Base-by-base conservation (phyloP, 208 protist species). In the Naegleria fowleri region DNA sequence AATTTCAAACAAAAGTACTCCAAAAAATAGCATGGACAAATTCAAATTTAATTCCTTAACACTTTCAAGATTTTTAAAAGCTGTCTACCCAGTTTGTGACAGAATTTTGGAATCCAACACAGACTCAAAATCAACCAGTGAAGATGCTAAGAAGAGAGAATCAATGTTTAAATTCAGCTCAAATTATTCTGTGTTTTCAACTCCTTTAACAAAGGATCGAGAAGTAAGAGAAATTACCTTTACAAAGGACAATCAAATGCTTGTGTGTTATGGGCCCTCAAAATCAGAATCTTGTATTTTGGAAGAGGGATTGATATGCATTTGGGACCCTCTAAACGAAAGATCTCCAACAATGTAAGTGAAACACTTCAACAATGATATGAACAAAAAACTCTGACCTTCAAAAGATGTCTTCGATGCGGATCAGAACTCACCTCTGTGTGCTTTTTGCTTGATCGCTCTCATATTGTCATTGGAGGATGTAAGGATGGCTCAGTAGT, bases 31-130 rank as follows among this genome's bases (percentile, higher is more conserved):
- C 36, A 79, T 79, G 67, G 67, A 79, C 29, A 79, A 36, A 33
- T 79, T 79, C 29, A 79, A 79, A 79, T 79, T 79, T 79, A 79
- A 79, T 79, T 79, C 67, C n/a, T 13, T 79, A n/a, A 13, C 67
- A 36, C n/a, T 79, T 11, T 29, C 29, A 79, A 79, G 67, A 79
- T 79, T 79, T 79, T 79, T 79, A 9, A 79, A 79, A 36, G 67
- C 67, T 79, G 67, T 79, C 29, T 29, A 36, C 2, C 67, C 67
- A 36, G 67, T 79, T 0, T 79, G 67, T 79, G 67, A 79, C 67
- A 79, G 67, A 9, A 79, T 79, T 36, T 33, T 79, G 25, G 67
- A 79, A 36, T 79, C 67, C 6, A 79, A 79, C 29, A 79, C 67
- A 25, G n/a, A 9, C 36, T 36, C 6, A 36, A 79, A 79, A 36